phyloP scores from a whole-genome alignment of 2,329 filamentous ascomycete species.

The Rhinocladiella similis region DNA sequence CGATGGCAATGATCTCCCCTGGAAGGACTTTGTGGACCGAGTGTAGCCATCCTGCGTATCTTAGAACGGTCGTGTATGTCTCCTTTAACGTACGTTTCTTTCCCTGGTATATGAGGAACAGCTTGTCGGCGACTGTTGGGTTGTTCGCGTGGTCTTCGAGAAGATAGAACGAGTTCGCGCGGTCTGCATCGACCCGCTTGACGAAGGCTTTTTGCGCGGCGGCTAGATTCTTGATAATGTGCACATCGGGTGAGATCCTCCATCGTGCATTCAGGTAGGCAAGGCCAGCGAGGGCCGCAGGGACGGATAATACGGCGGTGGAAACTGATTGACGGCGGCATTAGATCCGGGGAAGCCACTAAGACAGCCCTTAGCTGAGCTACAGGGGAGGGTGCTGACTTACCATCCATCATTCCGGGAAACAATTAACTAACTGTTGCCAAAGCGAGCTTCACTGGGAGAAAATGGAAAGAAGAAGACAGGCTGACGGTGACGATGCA shows the following conservation, averaged over 20 bases:
- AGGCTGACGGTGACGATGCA: too few species aligned
- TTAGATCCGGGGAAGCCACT: neutral
- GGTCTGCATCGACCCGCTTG: constrained; percentile 55
- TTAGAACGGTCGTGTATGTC: constrained; percentile 68
- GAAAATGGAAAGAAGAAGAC: too few species aligned
- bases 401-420: neutral
- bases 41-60: constrained; percentile 75
- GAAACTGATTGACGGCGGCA: neutral
- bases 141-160: constrained; percentile 67
- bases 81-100: constrained; percentile 72
- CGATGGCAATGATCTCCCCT: constrained; percentile 75
- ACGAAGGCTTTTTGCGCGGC: constrained; percentile 46
- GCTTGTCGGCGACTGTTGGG: constrained; percentile 49
- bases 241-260: constrained; percentile 64
- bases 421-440: neutral
- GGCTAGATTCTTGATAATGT: constrained; percentile 57
- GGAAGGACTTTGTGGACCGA: constrained; percentile 62
- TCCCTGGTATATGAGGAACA: constrained; percentile 69
- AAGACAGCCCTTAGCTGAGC: neutral
- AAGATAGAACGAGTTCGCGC: constrained; percentile 71
- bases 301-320: constrained; percentile 12
- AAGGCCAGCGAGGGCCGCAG: constrained; percentile 63
- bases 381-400: neutral
- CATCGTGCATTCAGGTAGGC: constrained; percentile 77
- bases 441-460: too few species aligned